These are phyloP conservation scores for Wickerhamiella azymoides DNA, from an alignment of 805 yeast genomes.

Conservation along the genomic window DNA sequence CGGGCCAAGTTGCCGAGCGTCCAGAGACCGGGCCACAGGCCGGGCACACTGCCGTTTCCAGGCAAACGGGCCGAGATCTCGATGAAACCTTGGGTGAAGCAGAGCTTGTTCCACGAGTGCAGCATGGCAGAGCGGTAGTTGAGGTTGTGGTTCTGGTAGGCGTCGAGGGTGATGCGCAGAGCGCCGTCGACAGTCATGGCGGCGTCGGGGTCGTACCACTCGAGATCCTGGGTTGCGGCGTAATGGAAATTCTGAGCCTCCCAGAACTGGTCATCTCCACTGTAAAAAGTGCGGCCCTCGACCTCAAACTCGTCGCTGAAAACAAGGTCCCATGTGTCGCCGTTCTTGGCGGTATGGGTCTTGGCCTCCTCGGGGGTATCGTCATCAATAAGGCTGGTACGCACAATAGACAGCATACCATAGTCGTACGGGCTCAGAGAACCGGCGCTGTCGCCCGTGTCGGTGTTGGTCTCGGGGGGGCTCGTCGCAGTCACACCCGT, in stretches of 20 bases:
- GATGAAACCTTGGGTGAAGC: constrained; percentile 71
- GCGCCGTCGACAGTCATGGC: constrained; percentile 64
- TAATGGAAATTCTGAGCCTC: constrained; percentile 71
- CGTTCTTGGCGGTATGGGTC: constrained; percentile 42
- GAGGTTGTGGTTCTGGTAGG: constrained; percentile 62
- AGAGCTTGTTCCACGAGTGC: constrained; percentile 82
- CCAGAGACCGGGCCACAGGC: constrained; percentile 97
- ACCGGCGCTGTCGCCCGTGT: constrained; percentile 17
- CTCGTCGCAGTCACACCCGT: constrained; percentile 42
- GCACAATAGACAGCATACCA: constrained; percentile 42
- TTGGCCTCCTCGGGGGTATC: constrained; percentile 49
- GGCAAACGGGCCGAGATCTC: constrained; percentile 72
- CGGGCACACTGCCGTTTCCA: constrained; percentile 60
- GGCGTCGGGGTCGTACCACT: constrained; percentile 94
- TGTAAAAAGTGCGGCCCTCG: constrained; percentile 81
- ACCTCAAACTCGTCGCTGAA: constrained; percentile 85
- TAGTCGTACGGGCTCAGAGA: constrained; percentile 43
- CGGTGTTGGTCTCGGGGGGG: constrained; percentile 12
- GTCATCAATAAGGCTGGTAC: constrained; percentile 51
- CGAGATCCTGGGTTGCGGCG: constrained; percentile 78
- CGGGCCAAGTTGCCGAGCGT: constrained; percentile 85
- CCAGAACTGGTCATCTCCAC: constrained; percentile 87
- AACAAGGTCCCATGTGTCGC: constrained; percentile 61
- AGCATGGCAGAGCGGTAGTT: constrained; percentile 83
- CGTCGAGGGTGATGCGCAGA: constrained; percentile 57